Percentiles rank a stretch among this genome's conserved stretches.
Conservation (phyloP, 2,329 filamentous ascomycete species). For the Colletotrichum sp. region DNA sequence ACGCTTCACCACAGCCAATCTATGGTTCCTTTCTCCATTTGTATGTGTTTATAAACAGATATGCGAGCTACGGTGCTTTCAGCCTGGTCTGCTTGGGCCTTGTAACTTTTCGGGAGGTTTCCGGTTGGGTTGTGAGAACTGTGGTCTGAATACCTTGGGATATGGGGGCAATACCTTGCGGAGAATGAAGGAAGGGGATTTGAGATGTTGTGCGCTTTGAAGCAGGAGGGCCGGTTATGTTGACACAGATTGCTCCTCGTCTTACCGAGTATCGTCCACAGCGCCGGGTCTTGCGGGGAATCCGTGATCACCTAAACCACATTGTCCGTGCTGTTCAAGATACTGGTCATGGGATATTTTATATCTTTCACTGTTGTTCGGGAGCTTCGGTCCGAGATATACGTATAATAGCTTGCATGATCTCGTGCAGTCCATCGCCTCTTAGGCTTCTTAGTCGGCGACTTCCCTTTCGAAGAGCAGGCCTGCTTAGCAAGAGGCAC, state of each 20-base stretch:
- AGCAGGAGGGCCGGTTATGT: rapidly evolving
- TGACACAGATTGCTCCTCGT: too few relatives aligned
- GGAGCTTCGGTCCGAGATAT: rapidly evolving
- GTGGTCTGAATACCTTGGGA: rapidly evolving
- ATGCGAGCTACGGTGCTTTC: neutral
- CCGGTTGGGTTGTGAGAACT: rapidly evolving
- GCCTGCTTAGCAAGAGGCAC: too few relatives aligned
- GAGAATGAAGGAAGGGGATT: neutral
- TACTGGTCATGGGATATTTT: neutral
- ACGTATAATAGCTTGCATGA: too few relatives aligned
- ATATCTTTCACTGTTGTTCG: neutral
- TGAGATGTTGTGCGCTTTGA: rapidly evolving
- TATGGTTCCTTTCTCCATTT: neutral
- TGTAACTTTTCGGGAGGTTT: rapidly evolving
- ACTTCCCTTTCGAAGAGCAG: too few relatives aligned
- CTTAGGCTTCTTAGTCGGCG: too few relatives aligned
- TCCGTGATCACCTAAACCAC: rapidly evolving
- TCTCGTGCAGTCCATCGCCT: too few relatives aligned
- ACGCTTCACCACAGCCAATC: neutral
- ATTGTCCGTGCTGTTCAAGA: neutral
- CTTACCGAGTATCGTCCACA: rapidly evolving
- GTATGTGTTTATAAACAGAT: rapidly evolving
- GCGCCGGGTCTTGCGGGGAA: too few relatives aligned
- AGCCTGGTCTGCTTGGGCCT: rapidly evolving
- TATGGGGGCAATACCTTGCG: neutral